phyloP scores from a whole-genome alignment of 257 asterid species.

The Solanum appendiculatum region DNA sequence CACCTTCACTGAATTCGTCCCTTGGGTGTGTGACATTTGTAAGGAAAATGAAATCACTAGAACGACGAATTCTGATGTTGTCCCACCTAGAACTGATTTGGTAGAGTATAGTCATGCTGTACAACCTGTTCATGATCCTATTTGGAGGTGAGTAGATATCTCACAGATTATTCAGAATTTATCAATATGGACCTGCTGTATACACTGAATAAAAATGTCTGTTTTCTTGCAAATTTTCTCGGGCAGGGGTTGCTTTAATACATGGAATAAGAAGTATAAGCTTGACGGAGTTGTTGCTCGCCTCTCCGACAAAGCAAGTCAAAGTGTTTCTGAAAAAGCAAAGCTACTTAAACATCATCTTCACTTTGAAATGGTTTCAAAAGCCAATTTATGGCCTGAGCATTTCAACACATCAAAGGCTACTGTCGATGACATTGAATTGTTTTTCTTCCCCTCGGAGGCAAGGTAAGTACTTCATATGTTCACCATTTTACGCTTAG shows the following conservation, averaged over 20 bases:
- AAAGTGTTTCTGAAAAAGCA: constrained; percentile 32
- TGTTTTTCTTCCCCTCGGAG: constrained; percentile 54
- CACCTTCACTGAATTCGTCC: constrained; percentile 5
- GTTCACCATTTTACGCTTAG: background rate
- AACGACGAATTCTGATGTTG: background rate
- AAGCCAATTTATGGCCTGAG: constrained; percentile 48
- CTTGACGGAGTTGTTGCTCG: constrained; percentile 43
- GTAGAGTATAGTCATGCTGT: background rate
- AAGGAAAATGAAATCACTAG: background rate
- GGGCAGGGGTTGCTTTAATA: constrained; percentile 45
- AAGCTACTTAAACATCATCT: constrained; percentile 27
- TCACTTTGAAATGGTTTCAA: constrained; percentile 52
- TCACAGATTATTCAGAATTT: background rate
- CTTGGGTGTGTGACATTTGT: constrained; percentile 10
- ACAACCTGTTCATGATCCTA: constrained; percentile 24
- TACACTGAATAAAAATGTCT: background rate
- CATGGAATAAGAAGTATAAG: constrained; percentile 14
- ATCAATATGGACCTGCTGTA: background rate
- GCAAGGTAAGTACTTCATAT: constrained; percentile 22
- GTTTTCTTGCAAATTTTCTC: background rate
- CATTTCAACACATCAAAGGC: constrained; percentile 34
- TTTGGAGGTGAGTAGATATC: constrained; percentile 52
- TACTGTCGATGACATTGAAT: constrained; percentile 37
- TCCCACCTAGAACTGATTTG: background rate
- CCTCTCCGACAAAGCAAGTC: constrained; percentile 37